phyloP scores from a whole-genome alignment of 2,329 filamentous ascomycete genomes.

The Neocatenulostroma microsporum region DNA sequence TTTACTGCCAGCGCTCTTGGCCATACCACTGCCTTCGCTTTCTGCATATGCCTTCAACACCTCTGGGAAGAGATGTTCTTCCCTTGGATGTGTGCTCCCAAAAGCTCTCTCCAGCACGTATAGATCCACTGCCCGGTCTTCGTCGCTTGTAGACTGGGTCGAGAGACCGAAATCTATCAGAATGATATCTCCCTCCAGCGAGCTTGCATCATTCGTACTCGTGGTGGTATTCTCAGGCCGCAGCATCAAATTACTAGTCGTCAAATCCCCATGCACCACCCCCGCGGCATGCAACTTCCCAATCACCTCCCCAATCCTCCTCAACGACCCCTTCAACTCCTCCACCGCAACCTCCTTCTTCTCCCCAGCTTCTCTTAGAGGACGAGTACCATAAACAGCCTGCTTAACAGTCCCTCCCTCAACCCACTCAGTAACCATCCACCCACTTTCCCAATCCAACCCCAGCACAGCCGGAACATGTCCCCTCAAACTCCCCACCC shows the following conservation, averaged over 20 bases:
- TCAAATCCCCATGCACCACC: slow-evolving; percentile 89
- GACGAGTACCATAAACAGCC: slow-evolving; percentile 49
- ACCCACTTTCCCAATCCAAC: slow-evolving; percentile 54
- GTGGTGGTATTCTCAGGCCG: no score
- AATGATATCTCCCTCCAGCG: slow-evolving; percentile 64
- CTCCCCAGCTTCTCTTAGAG: slow-evolving; percentile 5
- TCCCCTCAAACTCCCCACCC: slow-evolving; percentile 5
- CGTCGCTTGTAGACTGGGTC: slow-evolving; percentile 70
- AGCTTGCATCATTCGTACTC: background rate
- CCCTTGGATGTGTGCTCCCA: slow-evolving; percentile 83
- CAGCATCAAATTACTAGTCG: slow-evolving; percentile 94
- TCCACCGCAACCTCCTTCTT: slow-evolving; percentile 16
- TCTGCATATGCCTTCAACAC: slow-evolving; percentile 67
- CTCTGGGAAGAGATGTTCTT: slow-evolving; percentile 73
- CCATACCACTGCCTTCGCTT: slow-evolving; percentile 52
- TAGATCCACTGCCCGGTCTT: slow-evolving; percentile 90
- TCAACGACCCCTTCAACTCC: slow-evolving; percentile 24
- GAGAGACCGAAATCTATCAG: slow-evolving; percentile 94
- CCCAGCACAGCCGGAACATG: slow-evolving; percentile 75
- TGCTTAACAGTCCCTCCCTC: slow-evolving; percentile 61
- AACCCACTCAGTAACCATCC: slow-evolving; percentile 81
- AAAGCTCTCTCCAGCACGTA: slow-evolving; percentile 95
- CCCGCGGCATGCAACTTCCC: slow-evolving; percentile 66
- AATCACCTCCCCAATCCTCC: slow-evolving; percentile 28
- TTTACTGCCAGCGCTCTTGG: no score